Conservation (phyloP, 1,139 yeast species). For the Hyphopichia khmerensis region DNA sequence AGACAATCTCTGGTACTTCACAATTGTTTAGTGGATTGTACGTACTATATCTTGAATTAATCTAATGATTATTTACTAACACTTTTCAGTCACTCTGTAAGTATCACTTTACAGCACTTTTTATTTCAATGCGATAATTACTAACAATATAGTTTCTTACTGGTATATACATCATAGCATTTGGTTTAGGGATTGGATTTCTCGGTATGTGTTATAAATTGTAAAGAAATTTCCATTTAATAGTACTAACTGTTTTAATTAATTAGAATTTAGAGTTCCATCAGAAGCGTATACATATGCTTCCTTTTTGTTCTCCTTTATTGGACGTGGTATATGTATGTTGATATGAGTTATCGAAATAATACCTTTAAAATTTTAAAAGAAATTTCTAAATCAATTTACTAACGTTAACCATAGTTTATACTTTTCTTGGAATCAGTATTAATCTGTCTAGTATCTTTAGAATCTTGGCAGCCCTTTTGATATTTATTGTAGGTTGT, state of each 20-base stretch:
- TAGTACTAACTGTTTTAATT: no score
- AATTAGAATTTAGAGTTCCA: constrained; percentile 65
- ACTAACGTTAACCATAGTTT: no score
- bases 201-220: constrained; percentile 39
- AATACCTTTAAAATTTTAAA: no score
- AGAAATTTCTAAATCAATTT: no score
- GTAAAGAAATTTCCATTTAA: constrained; percentile 10
- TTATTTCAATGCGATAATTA: constrained; percentile 2
- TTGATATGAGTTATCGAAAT: no score
- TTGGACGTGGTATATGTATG: constrained; percentile 77
- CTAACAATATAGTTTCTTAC: constrained; percentile 46
- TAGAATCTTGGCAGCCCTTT: constrained; percentile 52
- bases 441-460: constrained; percentile 60
- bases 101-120: constrained; percentile 7
- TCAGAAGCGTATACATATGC: constrained; percentile 69
- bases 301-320: constrained; percentile 77
- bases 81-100: constrained; percentile 15
- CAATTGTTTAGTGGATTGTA: constrained; percentile 60
- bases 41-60: constrained; percentile 30
- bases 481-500: constrained; percentile 59
- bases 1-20: constrained; percentile 56
- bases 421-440: constrained; percentile 64
- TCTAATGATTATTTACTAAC: not conserved
- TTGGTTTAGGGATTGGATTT: constrained; percentile 55
- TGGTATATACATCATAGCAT: constrained; percentile 54